A percentile compares a stretch with the other conserved stretches of the same genome.
Evolutionary conservation across 371 early-diverging fungal genomes (phyloP).

Genomic region (Sanchytrium tribonematis): DNA sequence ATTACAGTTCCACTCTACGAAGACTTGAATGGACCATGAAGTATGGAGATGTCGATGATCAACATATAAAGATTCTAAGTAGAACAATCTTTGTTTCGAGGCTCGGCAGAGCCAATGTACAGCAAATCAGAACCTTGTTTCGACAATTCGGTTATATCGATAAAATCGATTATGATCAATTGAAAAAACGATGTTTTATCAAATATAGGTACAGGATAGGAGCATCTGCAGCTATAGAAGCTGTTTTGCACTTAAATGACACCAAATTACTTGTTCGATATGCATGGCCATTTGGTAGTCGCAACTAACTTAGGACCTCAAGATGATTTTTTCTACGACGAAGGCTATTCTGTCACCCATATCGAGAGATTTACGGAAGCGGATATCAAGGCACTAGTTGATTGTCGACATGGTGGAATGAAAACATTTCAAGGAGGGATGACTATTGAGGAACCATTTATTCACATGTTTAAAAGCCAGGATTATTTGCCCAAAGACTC

Average conservation of each 20-base stretch:
- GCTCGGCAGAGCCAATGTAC: background rate
- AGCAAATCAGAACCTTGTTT: background rate
- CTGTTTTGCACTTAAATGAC: background rate
- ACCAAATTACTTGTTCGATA: background rate
- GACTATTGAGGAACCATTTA: background rate
- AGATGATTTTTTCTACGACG: background rate
- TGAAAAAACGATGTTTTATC: background rate
- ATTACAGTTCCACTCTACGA: background rate
- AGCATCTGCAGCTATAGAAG: background rate
- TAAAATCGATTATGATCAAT: background rate
- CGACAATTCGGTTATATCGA: background rate
- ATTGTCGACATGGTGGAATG: background rate
- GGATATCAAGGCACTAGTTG: background rate
- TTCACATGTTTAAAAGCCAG: background rate
- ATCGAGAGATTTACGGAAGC: background rate
- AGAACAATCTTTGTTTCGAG: background rate
- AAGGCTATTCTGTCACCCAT: background rate
- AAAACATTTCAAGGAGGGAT: background rate
- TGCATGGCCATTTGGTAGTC: background rate
- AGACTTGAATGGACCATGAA: background rate
- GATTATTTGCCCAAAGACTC: background rate
- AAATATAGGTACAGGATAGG: background rate
- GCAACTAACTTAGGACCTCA: background rate
- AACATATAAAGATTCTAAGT: background rate
- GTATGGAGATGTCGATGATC: background rate